Percentiles rank a stretch among this genome's conserved stretches.
These are phyloP conservation scores for Aspergillus fructus DNA, from an alignment of 2,329 filamentous ascomycete species.

Conservation along the genomic window DNA sequence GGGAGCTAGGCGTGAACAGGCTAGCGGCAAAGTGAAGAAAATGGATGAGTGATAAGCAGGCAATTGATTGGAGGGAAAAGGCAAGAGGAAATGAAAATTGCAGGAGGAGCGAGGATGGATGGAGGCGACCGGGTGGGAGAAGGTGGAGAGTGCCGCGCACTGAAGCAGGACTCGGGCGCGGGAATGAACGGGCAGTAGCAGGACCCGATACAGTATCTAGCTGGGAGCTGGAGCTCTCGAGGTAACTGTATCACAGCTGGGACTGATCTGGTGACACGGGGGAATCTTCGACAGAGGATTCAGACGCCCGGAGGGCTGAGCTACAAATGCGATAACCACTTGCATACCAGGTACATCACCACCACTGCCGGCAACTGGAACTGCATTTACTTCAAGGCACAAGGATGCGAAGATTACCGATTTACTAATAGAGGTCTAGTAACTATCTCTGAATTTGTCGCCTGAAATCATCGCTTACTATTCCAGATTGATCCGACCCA, in stretches of 20 bases:
- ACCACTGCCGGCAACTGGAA: background rate
- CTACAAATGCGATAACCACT: background rate
- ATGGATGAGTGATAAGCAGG: constrained; percentile 17
- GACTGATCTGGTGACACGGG: constrained; percentile 4
- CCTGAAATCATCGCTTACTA: background rate
- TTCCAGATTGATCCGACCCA: background rate
- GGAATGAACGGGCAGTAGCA: constrained; percentile 5
- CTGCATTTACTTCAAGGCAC: constrained; percentile 1
- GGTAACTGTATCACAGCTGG: background rate
- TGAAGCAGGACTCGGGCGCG: background rate
- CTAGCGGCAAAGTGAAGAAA: constrained; percentile 11
- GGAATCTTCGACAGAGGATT: background rate
- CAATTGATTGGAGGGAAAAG: constrained; percentile 15
- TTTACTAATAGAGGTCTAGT: background rate
- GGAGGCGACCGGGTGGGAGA: constrained; percentile 10
- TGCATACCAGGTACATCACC: background rate
- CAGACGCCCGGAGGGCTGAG: background rate
- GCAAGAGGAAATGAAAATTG: constrained; percentile 11
- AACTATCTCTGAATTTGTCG: background rate
- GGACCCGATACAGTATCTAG: background rate
- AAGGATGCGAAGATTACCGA: background rate
- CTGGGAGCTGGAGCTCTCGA: background rate
- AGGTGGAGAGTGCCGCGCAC: constrained; percentile 1
- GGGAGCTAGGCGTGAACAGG: constrained; percentile 8
- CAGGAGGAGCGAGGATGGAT: constrained; percentile 3